A percentile compares a stretch with the other conserved stretches of the same genome.
phyloP scores from a whole-genome alignment of 208 protist genomes.

The Acanthamoeba healyi region DNA sequence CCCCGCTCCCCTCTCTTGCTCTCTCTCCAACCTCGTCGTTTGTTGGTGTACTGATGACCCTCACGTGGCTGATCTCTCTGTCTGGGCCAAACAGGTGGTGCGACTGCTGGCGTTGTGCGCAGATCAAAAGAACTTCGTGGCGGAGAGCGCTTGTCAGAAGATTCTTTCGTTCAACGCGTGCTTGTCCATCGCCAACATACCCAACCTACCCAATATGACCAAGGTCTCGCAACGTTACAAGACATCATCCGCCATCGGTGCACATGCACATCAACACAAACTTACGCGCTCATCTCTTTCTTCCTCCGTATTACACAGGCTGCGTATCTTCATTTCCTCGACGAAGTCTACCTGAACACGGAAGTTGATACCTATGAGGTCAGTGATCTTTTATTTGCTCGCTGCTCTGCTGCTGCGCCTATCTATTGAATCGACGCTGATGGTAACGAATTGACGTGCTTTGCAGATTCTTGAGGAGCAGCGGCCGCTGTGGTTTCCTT shows the following conservation, averaged over 20 bases:
- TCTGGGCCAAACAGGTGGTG: neutral
- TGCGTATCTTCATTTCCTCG: conserved; percentile 64
- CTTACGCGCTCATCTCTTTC: too few relatives aligned
- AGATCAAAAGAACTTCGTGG: conserved; percentile 74
- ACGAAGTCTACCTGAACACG: conserved; percentile 75
- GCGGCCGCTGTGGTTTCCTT: conserved; percentile 34
- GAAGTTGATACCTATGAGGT: conserved; percentile 74
- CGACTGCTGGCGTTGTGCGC: conserved; percentile 66
- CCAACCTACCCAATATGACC: conserved; percentile 45
- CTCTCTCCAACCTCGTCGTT: too few relatives aligned
- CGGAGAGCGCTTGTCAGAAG: conserved; percentile 74
- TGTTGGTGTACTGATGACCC: neutral
- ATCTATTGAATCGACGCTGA: too few relatives aligned
- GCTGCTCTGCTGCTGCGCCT: neutral
- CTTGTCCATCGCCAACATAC: conserved; percentile 52
- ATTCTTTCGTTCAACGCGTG: conserved; percentile 53
- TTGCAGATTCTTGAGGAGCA: conserved; percentile 70
- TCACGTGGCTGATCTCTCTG: neutral
- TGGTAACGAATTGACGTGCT: too few relatives aligned
- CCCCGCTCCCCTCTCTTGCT: too few relatives aligned
- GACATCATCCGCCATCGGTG: too few relatives aligned
- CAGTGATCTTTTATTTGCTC: neutral
- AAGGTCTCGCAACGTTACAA: conserved; percentile 55
- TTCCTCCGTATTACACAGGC: too few relatives aligned
- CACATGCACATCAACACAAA: too few relatives aligned